Percentiles rank a stretch among this genome's conserved stretches.
Conservation (phyloP, 1,284 basidiomycete species). For the Pulveroboletus sp. region DNA sequence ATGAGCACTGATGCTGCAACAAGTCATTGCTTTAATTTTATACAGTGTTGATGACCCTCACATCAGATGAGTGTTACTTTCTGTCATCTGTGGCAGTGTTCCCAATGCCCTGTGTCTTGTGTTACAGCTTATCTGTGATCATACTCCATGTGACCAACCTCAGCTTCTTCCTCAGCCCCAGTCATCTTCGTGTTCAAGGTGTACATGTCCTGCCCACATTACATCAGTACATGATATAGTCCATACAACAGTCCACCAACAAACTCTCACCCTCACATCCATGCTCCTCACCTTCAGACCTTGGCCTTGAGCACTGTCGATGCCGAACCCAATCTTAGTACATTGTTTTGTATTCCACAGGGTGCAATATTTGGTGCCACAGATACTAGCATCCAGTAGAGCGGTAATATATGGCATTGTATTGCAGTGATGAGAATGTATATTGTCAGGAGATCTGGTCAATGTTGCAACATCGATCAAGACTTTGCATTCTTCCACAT, state of each 20-base stretch:
- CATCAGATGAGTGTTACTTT: constrained; percentile 2
- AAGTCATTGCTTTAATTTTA: too few species aligned
- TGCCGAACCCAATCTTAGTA: constrained; percentile 21
- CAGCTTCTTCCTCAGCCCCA: constrained; percentile 33
- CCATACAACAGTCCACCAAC: background rate
- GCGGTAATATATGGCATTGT: too few species aligned
- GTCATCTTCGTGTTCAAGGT: constrained; percentile 28
- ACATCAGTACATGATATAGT: constrained; percentile 21
- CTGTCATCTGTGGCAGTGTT: background rate
- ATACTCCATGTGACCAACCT: constrained; percentile 23
- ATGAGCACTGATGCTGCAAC: too few species aligned
- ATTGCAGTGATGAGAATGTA: too few species aligned
- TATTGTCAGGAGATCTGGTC: too few species aligned
- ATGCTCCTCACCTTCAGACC: constrained; percentile 31
- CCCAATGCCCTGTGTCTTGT: background rate
- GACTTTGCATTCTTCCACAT: too few species aligned
- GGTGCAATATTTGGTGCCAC: too few species aligned
- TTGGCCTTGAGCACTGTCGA: constrained; percentile 15
- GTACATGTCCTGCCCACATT: constrained; percentile 28
- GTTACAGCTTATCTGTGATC: constrained; percentile 19
- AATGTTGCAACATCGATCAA: too few species aligned
- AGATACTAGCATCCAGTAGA: too few species aligned
- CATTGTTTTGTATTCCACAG: constrained; percentile 11
- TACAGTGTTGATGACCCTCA: too few species aligned
- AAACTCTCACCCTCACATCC: constrained; percentile 10